Conservation (phyloP, 495 filamentous ascomycete genomes). For the Podospora anserina region DNA sequence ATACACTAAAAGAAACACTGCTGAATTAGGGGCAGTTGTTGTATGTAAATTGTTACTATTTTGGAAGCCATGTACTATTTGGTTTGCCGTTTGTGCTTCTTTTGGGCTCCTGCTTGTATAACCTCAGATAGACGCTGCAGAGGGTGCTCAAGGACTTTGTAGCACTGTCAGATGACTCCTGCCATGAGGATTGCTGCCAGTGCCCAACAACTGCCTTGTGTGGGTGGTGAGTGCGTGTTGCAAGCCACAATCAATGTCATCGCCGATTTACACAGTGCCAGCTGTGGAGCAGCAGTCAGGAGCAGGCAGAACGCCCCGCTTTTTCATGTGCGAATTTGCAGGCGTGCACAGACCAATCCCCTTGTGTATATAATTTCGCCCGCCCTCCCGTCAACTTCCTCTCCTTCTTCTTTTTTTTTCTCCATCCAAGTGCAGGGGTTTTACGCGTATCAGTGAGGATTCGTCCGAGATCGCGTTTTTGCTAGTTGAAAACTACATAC, state of each 20-base stretch:
- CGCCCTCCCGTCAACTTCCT: conserved; percentile 10
- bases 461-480: conserved; percentile 56
- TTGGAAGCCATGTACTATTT: conserved; percentile 2
- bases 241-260: not conserved
- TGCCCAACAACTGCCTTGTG: not conserved
- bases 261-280: not conserved
- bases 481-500: conserved; percentile 57
- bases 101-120: not conserved
- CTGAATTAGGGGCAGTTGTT: conserved; percentile 2
- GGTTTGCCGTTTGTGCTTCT: not conserved
- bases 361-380: conserved; percentile 18
- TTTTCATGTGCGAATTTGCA: conserved; percentile 18
- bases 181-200: not conserved
- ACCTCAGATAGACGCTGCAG: not conserved
- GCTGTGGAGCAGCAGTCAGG: not conserved
- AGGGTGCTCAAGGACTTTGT: not conserved
- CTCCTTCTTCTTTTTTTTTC: conserved; percentile 26
- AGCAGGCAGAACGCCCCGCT: not conserved
- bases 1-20: not conserved
- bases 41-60: conserved; percentile 10
- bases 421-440: conserved; percentile 45
- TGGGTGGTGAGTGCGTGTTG: not conserved
- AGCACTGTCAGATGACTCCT: not conserved
- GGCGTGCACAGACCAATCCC: conserved; percentile 25
- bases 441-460: conserved; percentile 54